These are phyloP conservation scores for Leptoxyphium fumago DNA, from an alignment of 2,329 filamentous ascomycete genomes.

Conservation along the genomic window DNA sequence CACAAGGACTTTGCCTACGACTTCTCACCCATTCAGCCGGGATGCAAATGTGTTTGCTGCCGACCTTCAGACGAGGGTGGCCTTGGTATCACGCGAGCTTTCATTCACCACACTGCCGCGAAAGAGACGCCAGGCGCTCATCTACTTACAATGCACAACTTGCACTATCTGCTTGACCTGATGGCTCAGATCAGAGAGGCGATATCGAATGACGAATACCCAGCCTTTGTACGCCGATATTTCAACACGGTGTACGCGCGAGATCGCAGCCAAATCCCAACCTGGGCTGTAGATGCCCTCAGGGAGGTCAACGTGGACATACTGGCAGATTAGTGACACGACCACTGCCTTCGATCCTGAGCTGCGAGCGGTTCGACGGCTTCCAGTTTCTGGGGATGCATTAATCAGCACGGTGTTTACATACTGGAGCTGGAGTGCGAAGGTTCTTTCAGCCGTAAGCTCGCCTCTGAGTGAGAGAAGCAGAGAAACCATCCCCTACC, in stretches of 20 bases:
- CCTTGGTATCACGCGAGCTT: constrained; percentile 72
- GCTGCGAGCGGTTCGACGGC: no score
- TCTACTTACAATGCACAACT: constrained; percentile 83
- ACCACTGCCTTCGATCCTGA: no score
- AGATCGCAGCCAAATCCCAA: constrained; percentile 53
- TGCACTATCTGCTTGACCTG: constrained; percentile 76
- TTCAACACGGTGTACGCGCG: constrained; percentile 57
- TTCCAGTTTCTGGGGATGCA: no score
- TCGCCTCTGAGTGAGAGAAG: no score
- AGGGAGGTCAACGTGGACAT: constrained; percentile 67
- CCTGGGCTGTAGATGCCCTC: constrained; percentile 74
- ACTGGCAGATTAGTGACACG: no score
- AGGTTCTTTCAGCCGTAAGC: no score
- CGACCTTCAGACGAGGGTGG: constrained; percentile 47
- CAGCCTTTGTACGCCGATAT: constrained; percentile 62
- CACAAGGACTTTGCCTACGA: constrained; percentile 62
- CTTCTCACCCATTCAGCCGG: constrained; percentile 69
- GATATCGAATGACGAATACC: constrained; percentile 68
- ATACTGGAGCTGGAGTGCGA: no score
- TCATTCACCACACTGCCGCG: constrained; percentile 76
- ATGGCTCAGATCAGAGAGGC: constrained; percentile 52
- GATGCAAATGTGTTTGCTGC: constrained; percentile 70
- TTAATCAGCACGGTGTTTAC: no score
- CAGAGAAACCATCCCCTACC: no score
- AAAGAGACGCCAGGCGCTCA: constrained; percentile 92